Base-by-base conservation (phyloP, 2,329 filamentous ascomycete species). In the Aspergillus ustus region DNA sequence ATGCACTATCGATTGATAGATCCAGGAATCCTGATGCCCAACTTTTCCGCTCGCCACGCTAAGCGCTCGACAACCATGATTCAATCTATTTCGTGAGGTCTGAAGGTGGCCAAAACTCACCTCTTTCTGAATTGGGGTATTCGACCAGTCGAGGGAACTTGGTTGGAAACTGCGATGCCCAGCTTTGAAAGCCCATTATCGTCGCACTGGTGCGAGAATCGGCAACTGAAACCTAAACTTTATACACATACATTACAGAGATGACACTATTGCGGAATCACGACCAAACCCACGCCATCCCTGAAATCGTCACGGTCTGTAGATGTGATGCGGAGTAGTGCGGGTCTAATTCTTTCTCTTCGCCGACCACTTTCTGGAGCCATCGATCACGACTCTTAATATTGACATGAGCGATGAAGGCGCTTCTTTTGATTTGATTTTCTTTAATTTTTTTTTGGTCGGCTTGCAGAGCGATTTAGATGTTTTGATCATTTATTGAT, bases 1-100 rank as follows among this genome's bases (percentile, higher is more conserved):
- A 57, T 52, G 51, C 57, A 57, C 63, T 65, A 65, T 65, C 34
- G 63, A 63, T 60, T 65, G 63, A 61, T 63, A 65, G 63, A 57
- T 61, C 50, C 20, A 61, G 50, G 50, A 61, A 40, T 40, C 25
- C 29, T 54, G 51, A 54, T 48, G 57, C 49, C 57, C 28, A 29
- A 53, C 49, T 22, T 48, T 57, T 17, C 34, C 20, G 17, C 20
- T 25, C 25, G 31, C 52, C 20, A 43, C 46, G 43, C 25, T 43
- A 52, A 37, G 13, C n/a, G 19, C 37, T 31, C 52, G 43, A 49
- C 19, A 25, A 48, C 44, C 45, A 28, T 37, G 20, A 22, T 28
- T 60, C 22, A n/a, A 37, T 22, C 46, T 40, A 45, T n/a, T 37
- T 20, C 46, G 25, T 56, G 31, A 53, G 20, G 50, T 19, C 57